Base-by-base conservation (phyloP, 371 early-diverging fungal species). In the Mortierella sp. region DNA sequence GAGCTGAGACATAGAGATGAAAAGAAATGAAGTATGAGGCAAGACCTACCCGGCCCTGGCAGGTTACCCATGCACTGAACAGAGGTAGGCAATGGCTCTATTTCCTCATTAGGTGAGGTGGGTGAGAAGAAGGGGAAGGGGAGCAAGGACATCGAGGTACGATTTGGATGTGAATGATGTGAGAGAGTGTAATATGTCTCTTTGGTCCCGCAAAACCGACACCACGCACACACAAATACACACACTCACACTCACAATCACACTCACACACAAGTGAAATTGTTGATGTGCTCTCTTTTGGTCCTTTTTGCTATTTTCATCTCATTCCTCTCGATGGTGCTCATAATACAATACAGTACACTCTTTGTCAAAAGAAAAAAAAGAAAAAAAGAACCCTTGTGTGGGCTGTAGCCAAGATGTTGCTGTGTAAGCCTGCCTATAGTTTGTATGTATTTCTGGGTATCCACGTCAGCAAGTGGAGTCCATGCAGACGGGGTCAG, bases 141-240 rank as follows among this genome's bases (percentile, higher is more conserved):
- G 14, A 14, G 50, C 16, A 50, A n/a, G 50, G 21, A 16, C 9
- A n/a, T n/a, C n/a, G n/a, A n/a, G 50, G 50, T 14, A n/a, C n/a
- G 50, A 5, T 50, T 4, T 21, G 16, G 50, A 50, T 14, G 3
- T 37, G 37, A 37, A 37, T 37, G 37, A 37, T 37, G 37, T 37
- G n/a, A n/a, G n/a, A n/a, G n/a, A n/a, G n/a, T n/a, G n/a, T 9
- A 5, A 3, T 37, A 3, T 37, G 5, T 37, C 37, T 37, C 37
- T 37, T 57, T 53, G 12, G 21, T 21, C 53, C 51, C 14, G 12
- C 63, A 62, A 52, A 51, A 53, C 37, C 63, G 43, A 47, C 45
- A 6, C 15, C 60, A 28, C 37, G 21, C 12, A 7, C 15, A 14
- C 7, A 11, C 58, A 23, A 26, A 28, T 16, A 28, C 23, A 58